Conservation (phyloP, 78 protist genomes). For the Goniomonas avonlea region DNA sequence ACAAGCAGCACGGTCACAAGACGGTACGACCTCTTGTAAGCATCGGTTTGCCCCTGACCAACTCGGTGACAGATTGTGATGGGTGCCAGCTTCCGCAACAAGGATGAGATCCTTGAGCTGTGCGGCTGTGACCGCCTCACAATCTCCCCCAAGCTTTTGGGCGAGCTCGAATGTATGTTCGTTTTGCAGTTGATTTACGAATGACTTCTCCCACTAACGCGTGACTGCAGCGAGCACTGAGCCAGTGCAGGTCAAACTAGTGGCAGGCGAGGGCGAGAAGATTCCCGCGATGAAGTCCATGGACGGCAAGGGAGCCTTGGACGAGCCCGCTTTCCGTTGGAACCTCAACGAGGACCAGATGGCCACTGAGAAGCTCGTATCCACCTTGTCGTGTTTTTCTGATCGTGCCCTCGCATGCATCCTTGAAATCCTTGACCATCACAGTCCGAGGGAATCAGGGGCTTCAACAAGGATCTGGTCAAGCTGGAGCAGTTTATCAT, state of each 20-base stretch:
- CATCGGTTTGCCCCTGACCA: too few relatives aligned
- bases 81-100: constrained; percentile 88
- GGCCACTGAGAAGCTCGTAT: constrained; percentile 84
- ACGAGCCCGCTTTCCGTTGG: constrained; percentile 62
- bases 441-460: neutral
- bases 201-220: too few relatives aligned
- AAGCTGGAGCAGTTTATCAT: neutral
- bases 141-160: constrained; percentile 60
- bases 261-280: too few relatives aligned
- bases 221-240: neutral
- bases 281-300: neutral
- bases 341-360: constrained; percentile 72
- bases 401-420: too few relatives aligned
- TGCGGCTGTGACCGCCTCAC: constrained; percentile 70
- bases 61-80: too few relatives aligned
- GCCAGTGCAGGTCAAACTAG: neutral
- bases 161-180: constrained; percentile 52
- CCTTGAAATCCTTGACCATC: too few relatives aligned
- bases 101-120: constrained; percentile 29
- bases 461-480: neutral
- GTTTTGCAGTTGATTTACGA: too few relatives aligned
- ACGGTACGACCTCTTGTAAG: too few relatives aligned
- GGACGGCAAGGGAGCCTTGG: constrained; percentile 7
- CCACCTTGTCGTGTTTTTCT: neutral
- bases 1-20: constrained; percentile 79